Base-by-base conservation (phyloP, 345 rosid genomes). In the Populus tremula region DNA sequence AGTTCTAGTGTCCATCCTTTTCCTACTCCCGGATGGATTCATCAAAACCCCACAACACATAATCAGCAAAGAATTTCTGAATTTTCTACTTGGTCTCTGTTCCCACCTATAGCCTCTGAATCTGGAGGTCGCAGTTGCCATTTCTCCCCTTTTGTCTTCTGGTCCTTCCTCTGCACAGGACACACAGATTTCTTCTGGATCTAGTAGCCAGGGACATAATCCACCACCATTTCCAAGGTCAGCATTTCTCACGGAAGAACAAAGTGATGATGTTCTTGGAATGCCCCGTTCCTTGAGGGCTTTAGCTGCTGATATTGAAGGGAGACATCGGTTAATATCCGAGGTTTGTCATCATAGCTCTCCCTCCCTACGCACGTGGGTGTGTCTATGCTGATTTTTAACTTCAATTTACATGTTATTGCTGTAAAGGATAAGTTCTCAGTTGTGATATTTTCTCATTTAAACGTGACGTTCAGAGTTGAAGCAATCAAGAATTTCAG, bases 21-120 rank as follows among this genome's bases (percentile, higher is more conserved):
- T 74, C 86, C 87, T 20, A 31, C 69, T 78, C 85, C 94, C 54
- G 31, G 91, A 27, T 89, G 92, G 93, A 69, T 86, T 73, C 77
- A 90, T 76, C 87, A 84, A 71, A 86, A 72, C 72, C 75, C 85
- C 2, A 43, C 88, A 49, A 14, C 81, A 21, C 84, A 82, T 72
- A 85, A 82, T 88, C 86, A 80, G 54, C 89, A 84, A 75, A 84
- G 90, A 81, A 75, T 79, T 71, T 63, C 90, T 8, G 97, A 92
- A 74, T 77, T 87, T 76, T 79, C 89, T 79, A 89, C 93, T 54
- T 88, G 97, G 95, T 87, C 95, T 79, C 82, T 92, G 77, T 91
- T 90, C 85, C 94, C 93, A 56, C 79, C 85, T 31, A 59, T 82
- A 69, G 93, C 88, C 72, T 77, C 90, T 61, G 96, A 85, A 56